These are phyloP conservation scores for Lecanoromycetidae sp. DNA, from an alignment of 2,329 filamentous ascomycete species.

Conservation along the genomic window DNA sequence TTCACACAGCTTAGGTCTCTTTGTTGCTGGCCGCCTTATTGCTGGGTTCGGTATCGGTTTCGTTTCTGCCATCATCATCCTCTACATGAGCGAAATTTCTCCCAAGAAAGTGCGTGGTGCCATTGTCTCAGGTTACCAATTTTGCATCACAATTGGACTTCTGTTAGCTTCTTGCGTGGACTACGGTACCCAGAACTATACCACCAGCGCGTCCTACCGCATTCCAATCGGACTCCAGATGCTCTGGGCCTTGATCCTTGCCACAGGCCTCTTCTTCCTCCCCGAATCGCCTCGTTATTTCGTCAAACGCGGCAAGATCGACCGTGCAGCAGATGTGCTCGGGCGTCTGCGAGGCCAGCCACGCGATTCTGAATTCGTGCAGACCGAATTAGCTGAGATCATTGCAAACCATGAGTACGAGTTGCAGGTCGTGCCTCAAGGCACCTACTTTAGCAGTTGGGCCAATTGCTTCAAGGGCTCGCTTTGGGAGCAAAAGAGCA, in stretches of 20 bases:
- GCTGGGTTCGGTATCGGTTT: slow-evolving; percentile 63
- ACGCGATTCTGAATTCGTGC: slow-evolving; percentile 33
- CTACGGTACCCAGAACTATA: slow-evolving; percentile 45
- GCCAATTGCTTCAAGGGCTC: slow-evolving; percentile 40
- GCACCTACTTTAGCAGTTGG: slow-evolving; percentile 31
- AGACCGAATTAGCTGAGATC: slow-evolving; percentile 39
- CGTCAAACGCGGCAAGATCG: slow-evolving; percentile 21
- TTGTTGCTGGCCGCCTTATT: slow-evolving; percentile 60
- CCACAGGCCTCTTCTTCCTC: slow-evolving; percentile 21
- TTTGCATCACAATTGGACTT: slow-evolving; percentile 57
- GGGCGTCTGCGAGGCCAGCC: slow-evolving; percentile 35
- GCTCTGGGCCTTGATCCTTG: slow-evolving; percentile 22
- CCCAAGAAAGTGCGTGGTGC: slow-evolving; percentile 63
- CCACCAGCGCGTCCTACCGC: slow-evolving; percentile 48
- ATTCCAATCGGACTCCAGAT: slow-evolving; percentile 50
- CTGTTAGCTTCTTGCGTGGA: slow-evolving; percentile 55
- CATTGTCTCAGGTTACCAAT: slow-evolving; percentile 58
- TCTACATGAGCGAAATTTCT: slow-evolving; percentile 60
- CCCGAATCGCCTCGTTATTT: slow-evolving; percentile 24
- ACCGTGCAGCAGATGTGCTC: slow-evolving; percentile 17
- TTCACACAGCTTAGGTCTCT: slow-evolving; percentile 48
- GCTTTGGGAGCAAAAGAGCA: slow-evolving; percentile 31
- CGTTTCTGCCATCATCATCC: slow-evolving; percentile 55
- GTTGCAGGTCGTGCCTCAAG: slow-evolving; percentile 29
- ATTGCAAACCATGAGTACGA: slow-evolving; percentile 41